These are phyloP conservation scores for Psilocybe tampanensis DNA, from an alignment of 768 basidiomycete genomes.

Conservation along the genomic window DNA sequence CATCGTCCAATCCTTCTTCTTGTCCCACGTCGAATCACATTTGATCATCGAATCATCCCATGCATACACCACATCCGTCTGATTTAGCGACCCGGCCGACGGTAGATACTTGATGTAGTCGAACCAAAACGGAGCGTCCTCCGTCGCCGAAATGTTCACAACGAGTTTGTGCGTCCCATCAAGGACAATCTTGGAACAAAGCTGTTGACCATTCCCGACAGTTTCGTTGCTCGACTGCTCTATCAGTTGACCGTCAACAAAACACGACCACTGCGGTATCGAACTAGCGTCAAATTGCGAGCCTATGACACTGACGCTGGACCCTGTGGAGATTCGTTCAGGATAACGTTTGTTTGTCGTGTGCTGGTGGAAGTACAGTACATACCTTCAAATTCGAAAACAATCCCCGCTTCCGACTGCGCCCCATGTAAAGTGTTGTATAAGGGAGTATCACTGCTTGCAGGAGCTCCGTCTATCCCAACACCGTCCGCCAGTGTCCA, in stretches of 20 bases:
- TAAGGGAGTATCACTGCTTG: background rate
- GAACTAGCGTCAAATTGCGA: background rate
- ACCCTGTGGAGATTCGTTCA: background rate
- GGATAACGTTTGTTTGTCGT: background rate
- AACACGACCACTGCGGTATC: background rate
- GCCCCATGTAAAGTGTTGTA: background rate
- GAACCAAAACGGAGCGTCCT: slow-evolving; percentile 27
- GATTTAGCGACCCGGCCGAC: slow-evolving; percentile 9
- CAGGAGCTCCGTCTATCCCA: background rate
- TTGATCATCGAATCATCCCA: background rate
- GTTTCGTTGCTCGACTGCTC: background rate
- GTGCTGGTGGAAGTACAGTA: background rate
- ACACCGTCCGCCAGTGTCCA: background rate
- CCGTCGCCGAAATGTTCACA: slow-evolving; percentile 18
- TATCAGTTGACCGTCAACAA: background rate
- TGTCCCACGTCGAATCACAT: background rate
- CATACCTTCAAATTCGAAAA: background rate
- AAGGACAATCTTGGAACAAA: background rate
- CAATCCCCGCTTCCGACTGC: background rate
- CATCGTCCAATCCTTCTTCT: background rate
- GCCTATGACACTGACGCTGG: background rate
- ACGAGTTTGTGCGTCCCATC: slow-evolving; percentile 26
- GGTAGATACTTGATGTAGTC: slow-evolving; percentile 27
- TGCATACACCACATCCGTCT: background rate
- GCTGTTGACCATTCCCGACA: background rate